A percentile compares a stretch with the other conserved stretches of the same genome.
Evolutionary conservation across 768 basidiomycete species (phyloP).

Genomic region (Hemileccinum impolitum): DNA sequence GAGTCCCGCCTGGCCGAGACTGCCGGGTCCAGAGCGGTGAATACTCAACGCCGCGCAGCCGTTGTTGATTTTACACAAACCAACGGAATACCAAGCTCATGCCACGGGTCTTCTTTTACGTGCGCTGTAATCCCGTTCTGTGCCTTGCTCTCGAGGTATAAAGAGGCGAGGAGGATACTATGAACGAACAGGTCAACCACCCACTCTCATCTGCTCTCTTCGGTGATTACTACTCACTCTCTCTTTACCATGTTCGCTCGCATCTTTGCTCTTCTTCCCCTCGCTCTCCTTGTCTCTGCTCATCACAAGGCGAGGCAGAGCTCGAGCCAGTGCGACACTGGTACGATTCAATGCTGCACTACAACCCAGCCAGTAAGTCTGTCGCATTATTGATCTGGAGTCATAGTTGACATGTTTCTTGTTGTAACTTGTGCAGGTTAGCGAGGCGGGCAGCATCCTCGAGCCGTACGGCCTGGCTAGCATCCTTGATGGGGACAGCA

Average conservation of each 20-base stretch:
- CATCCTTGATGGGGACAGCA: too few species aligned
- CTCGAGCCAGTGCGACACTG: constrained; percentile 10
- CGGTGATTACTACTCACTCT: not conserved
- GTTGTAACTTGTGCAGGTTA: not conserved
- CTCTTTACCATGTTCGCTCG: constrained; percentile 14
- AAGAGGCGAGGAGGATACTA: not conserved
- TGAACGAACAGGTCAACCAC: not conserved
- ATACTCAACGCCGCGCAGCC: too few species aligned
- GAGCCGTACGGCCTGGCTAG: too few species aligned
- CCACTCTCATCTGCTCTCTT: not conserved
- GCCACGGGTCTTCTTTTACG: too few species aligned
- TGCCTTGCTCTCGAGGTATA: not conserved
- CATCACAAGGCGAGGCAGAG: not conserved
- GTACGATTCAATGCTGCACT: constrained; percentile 10
- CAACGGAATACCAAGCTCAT: too few species aligned
- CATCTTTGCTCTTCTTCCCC: constrained; percentile 12
- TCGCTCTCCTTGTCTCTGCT: constrained; percentile 14
- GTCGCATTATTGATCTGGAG: not conserved
- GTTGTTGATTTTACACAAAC: too few species aligned
- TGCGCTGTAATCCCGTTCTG: too few species aligned
- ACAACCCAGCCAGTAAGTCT: not conserved
- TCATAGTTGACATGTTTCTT: not conserved
- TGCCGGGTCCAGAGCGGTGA: too few species aligned
- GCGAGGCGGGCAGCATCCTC: too few species aligned
- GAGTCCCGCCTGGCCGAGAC: too few species aligned